phyloP scores from a whole-genome alignment of 768 basidiomycete species.

The Vishniacozyma victoriae region DNA sequence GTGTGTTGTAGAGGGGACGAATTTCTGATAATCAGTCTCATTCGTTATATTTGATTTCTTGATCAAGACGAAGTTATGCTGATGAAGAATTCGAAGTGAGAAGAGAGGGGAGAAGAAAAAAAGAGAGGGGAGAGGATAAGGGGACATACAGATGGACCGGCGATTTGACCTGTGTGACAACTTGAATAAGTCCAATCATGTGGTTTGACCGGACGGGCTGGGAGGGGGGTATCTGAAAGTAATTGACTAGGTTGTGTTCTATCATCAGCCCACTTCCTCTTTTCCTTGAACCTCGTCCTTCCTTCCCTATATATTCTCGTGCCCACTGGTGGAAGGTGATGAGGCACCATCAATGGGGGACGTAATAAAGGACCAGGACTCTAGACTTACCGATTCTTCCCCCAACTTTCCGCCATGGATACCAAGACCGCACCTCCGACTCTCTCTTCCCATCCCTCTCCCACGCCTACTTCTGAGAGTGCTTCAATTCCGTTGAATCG shows the following conservation, averaged over 20 bases:
- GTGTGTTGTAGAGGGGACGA: conserved; percentile 32
- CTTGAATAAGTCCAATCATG: conserved; percentile 99
- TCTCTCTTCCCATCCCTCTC: conserved; percentile 66
- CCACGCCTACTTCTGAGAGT: conserved; percentile 56
- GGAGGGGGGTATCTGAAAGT: conserved; percentile 36
- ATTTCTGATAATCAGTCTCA: conserved; percentile 50
- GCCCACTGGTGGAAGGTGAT: no score
- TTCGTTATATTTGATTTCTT: conserved; percentile 1
- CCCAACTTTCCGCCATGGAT: conserved; percentile 89
- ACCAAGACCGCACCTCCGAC: conserved; percentile 93
- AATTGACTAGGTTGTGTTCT: conserved; percentile 8
- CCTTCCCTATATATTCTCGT: no score
- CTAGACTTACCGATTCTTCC: conserved; percentile 67
- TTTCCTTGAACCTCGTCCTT: no score
- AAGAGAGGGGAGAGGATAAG: conserved; percentile 26
- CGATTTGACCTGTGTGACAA: conserved; percentile 59
- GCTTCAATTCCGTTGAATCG: conserved; percentile 65
- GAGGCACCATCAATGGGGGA: background rate
- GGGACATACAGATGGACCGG: conserved; percentile 31
- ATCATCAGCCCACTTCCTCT: no score
- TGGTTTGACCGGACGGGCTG: conserved; percentile 59
- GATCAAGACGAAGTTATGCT: background rate
- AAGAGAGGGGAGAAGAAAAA: conserved; percentile 4
- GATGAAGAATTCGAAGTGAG: background rate
- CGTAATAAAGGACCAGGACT: background rate